Evolutionary conservation across 208 protist genomes (phyloP).

Genomic region (Acanthamoeba castellanii): DNA sequence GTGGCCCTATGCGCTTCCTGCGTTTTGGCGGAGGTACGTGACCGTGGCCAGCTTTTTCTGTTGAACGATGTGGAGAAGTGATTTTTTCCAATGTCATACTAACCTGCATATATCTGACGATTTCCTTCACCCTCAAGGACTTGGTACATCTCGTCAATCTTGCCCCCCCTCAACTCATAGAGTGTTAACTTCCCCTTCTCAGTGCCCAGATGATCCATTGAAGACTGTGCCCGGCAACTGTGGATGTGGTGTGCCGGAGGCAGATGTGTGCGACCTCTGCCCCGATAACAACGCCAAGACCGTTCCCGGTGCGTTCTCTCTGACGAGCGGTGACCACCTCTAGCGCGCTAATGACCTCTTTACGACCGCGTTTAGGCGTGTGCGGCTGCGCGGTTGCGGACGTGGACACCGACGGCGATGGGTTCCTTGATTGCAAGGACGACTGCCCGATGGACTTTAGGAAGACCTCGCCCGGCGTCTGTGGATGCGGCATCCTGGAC

Average conservation of each 20-base stretch:
- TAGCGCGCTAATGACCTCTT: too few species aligned
- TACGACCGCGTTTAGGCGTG: background rate
- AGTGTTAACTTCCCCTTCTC: background rate
- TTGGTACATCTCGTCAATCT: background rate
- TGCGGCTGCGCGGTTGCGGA: constrained; percentile 1
- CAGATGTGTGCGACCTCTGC: background rate
- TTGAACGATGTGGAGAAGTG: too few species aligned
- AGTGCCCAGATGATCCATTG: constrained; percentile 16
- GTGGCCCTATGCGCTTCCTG: too few species aligned
- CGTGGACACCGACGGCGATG: constrained; percentile 5
- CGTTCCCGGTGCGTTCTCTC: background rate
- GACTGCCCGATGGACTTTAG: background rate
- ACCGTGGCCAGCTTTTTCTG: too few species aligned
- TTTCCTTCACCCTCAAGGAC: background rate
- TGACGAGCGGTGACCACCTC: too few species aligned
- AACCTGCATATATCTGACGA: too few species aligned
- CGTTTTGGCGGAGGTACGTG: too few species aligned
- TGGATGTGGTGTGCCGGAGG: background rate
- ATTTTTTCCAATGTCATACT: too few species aligned
- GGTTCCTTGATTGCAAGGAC: background rate
- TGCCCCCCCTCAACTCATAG: background rate
- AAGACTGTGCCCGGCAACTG: background rate
- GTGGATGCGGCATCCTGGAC: background rate
- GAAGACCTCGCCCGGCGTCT: background rate
- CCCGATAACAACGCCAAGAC: background rate